phyloP scores from a whole-genome alignment of 805 yeast genomes.

The Yarrowia phangngaensis region DNA sequence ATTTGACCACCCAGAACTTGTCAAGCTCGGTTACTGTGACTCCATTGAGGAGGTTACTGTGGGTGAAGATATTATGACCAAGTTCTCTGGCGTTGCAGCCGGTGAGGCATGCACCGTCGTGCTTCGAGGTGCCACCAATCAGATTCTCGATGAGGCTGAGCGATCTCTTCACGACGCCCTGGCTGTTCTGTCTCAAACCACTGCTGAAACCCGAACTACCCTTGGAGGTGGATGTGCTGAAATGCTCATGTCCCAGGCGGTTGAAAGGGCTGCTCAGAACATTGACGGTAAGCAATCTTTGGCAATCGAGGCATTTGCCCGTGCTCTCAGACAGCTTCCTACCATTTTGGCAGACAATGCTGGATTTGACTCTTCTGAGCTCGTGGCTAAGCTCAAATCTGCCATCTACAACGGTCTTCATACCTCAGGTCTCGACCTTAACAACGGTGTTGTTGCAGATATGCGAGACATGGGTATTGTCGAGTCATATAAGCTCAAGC shows the following conservation, averaged over 20 bases:
- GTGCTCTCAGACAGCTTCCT: constrained; percentile 91
- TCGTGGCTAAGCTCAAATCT: constrained; percentile 84
- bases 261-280: constrained; percentile 85
- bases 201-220: constrained; percentile 84
- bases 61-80: constrained; percentile 87
- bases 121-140: constrained; percentile 95
- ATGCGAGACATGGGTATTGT: constrained; percentile 92
- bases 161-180: constrained; percentile 96
- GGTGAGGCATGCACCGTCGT: constrained; percentile 97
- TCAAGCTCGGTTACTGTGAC: constrained; percentile 83
- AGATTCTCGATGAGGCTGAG: constrained; percentile 92
- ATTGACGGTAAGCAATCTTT: constrained; percentile 89
- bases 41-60: constrained; percentile 84
- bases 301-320: constrained; percentile 92
- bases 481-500: constrained; percentile 86
- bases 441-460: constrained; percentile 80
- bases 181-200: constrained; percentile 91
- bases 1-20: constrained; percentile 85
- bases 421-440: constrained; percentile 86
- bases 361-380: constrained; percentile 89
- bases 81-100: constrained; percentile 91
- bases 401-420: constrained; percentile 88
- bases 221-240: constrained; percentile 95
- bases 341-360: constrained; percentile 96
- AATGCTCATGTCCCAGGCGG: constrained; percentile 96